These are phyloP conservation scores for Orobanche coerulescens DNA, from an alignment of 257 asterid genomes.

Conservation along the genomic window DNA sequence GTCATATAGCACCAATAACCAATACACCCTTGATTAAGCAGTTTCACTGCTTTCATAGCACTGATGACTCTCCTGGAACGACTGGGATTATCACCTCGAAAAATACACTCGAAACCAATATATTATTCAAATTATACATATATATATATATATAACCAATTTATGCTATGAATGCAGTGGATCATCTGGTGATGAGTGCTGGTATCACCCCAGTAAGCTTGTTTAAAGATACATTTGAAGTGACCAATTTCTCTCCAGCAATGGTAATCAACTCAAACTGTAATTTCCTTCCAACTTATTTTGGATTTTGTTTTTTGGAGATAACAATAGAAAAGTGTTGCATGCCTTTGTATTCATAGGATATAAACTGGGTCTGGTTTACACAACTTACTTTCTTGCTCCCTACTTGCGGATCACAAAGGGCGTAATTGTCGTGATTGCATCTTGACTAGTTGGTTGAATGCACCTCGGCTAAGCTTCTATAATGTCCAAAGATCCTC, in stretches of 20 bases:
- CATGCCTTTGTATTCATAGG: slow-evolving; percentile 33
- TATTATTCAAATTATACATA: no score
- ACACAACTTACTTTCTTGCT: slow-evolving; percentile 45
- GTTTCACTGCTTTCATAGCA: no score
- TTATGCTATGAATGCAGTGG: slow-evolving; percentile 43
- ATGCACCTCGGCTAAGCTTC: slow-evolving; percentile 64
- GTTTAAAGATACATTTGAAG: slow-evolving; percentile 51
- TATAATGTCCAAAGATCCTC: slow-evolving; percentile 37
- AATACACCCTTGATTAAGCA: no score
- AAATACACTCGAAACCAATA: no score
- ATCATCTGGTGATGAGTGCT: slow-evolving; percentile 68
- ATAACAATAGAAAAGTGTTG: neutral
- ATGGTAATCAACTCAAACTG: slow-evolving; percentile 41
- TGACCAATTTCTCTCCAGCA: slow-evolving; percentile 36
- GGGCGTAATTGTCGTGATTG: slow-evolving; percentile 53
- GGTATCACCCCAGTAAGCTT: slow-evolving; percentile 44
- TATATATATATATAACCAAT: no score
- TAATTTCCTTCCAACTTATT: neutral
- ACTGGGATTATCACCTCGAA: no score
- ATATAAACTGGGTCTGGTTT: slow-evolving; percentile 66
- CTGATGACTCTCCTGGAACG: no score
- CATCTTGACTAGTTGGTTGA: slow-evolving; percentile 74
- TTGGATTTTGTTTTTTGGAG: neutral
- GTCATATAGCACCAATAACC: no score
- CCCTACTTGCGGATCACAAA: slow-evolving; percentile 50